Conservation (phyloP, 805 yeast species). For the Kazachstania kunashirensis region DNA sequence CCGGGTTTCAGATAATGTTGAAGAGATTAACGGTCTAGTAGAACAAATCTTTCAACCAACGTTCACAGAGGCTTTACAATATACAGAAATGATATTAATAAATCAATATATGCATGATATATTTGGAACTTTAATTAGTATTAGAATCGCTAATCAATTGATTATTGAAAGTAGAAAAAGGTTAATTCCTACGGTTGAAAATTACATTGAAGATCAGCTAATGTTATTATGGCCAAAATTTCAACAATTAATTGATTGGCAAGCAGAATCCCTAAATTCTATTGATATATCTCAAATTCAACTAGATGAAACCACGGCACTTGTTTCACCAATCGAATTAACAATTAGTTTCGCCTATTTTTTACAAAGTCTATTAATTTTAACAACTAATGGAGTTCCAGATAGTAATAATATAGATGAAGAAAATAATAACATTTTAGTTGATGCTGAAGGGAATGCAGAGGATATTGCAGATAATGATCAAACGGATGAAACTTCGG, state of each 20-base stretch:
- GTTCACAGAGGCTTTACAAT: constrained; percentile 39
- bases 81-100: constrained; percentile 34
- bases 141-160: constrained; percentile 57
- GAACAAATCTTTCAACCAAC: constrained; percentile 46
- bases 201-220: constrained; percentile 55
- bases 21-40: constrained; percentile 37
- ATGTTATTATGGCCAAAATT: constrained; percentile 80
- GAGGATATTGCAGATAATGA: neutral
- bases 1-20: constrained; percentile 34
- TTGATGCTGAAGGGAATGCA: neutral
- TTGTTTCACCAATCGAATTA: constrained; percentile 43
- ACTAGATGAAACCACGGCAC: constrained; percentile 21
- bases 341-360: constrained; percentile 75
- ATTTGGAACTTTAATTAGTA: constrained; percentile 67
- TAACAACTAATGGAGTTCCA: constrained; percentile 31
- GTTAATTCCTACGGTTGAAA: constrained; percentile 56
- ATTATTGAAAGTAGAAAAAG: constrained; percentile 60
- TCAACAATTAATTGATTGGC: constrained; percentile 63
- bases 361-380: constrained; percentile 57
- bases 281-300: constrained; percentile 28
- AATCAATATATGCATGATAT: constrained; percentile 47
- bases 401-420: constrained; percentile 5
- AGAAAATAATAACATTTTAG: neutral
- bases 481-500: constrained; percentile 30
- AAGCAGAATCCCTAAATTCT: constrained; percentile 61